Conservation (phyloP, 768 basidiomycete species). For the Boletus tylopilopsis region DNA sequence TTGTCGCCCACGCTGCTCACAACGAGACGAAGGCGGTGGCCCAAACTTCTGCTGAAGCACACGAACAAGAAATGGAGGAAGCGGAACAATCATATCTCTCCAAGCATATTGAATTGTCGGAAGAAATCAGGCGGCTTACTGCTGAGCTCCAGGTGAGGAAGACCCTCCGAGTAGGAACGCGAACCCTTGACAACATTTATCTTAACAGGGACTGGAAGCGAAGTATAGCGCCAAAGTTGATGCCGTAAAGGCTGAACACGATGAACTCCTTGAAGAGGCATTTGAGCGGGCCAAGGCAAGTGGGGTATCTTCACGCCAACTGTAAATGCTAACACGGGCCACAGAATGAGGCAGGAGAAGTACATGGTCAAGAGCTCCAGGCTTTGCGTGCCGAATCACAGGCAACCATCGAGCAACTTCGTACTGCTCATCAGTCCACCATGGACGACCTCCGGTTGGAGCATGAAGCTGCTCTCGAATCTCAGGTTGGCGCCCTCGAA, state of each 20-base stretch:
- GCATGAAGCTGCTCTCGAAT: slow-evolving; percentile 57
- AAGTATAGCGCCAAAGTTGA: slow-evolving; percentile 67
- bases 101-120: slow-evolving; percentile 50
- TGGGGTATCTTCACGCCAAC: neutral
- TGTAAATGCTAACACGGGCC: slow-evolving; percentile 7
- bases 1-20: slow-evolving; percentile 40
- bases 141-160: slow-evolving; percentile 63
- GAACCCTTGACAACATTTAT: neutral
- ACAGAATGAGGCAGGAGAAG: slow-evolving; percentile 67
- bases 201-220: slow-evolving; percentile 58
- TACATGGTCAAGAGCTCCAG: slow-evolving; percentile 69
- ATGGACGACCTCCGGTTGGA: slow-evolving; percentile 62
- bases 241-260: slow-evolving; percentile 61
- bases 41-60: slow-evolving; percentile 43
- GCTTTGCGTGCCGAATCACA: slow-evolving; percentile 63
- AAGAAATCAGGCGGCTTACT: slow-evolving; percentile 52
- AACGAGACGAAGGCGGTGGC: slow-evolving; percentile 47
- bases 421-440: slow-evolving; percentile 53
- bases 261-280: slow-evolving; percentile 57
- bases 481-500: slow-evolving; percentile 51
- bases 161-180: neutral
- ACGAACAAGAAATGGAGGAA: slow-evolving; percentile 48
- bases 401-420: slow-evolving; percentile 65
- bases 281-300: slow-evolving; percentile 77
- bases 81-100: slow-evolving; percentile 45